Conservation (phyloP, 371 early-diverging fungal genomes). For the Mycotypha africana region DNA sequence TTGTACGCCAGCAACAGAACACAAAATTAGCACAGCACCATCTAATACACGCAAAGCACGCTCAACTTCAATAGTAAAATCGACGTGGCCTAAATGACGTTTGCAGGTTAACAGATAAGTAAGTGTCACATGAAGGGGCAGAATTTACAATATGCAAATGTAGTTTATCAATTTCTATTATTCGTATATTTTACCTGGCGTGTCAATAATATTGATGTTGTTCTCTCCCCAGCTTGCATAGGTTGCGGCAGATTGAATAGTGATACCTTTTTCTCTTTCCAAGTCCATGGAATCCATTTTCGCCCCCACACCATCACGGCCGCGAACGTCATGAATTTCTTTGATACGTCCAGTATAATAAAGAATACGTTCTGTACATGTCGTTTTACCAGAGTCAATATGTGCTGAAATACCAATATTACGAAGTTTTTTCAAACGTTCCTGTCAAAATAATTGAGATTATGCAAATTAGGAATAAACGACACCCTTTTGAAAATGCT, state of each 20-base stretch:
- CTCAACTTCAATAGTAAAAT: constrained; percentile 92
- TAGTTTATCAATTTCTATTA: background rate
- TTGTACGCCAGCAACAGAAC: constrained; percentile 85
- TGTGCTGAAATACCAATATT: constrained; percentile 99
- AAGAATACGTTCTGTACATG: constrained; percentile 94
- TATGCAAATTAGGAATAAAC: too few relatives aligned
- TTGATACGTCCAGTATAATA: constrained; percentile 95
- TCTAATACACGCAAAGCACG: constrained; percentile 88
- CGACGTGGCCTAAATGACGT: constrained; percentile 70
- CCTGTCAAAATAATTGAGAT: constrained; percentile 21
- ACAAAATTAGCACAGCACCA: constrained; percentile 84
- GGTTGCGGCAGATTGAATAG: constrained; percentile 89
- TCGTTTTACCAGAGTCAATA: constrained; percentile 98
- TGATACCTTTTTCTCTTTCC: constrained; percentile 95
- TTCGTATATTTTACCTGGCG: constrained; percentile 58
- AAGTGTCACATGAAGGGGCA: too few relatives aligned
- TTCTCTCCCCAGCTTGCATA: constrained; percentile 78
- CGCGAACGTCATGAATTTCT: constrained; percentile 96
- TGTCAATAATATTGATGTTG: constrained; percentile 89
- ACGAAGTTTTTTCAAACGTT: constrained; percentile 63
- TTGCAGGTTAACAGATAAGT: too few relatives aligned
- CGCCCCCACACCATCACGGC: constrained; percentile 96
- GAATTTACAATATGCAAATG: background rate
- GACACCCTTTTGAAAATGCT: too few relatives aligned
- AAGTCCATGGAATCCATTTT: constrained; percentile 99